A percentile compares a stretch with the other conserved stretches of the same genome.
These are phyloP conservation scores for Scleroderma bovista DNA, from an alignment of 768 basidiomycete species.

Conservation along the genomic window DNA sequence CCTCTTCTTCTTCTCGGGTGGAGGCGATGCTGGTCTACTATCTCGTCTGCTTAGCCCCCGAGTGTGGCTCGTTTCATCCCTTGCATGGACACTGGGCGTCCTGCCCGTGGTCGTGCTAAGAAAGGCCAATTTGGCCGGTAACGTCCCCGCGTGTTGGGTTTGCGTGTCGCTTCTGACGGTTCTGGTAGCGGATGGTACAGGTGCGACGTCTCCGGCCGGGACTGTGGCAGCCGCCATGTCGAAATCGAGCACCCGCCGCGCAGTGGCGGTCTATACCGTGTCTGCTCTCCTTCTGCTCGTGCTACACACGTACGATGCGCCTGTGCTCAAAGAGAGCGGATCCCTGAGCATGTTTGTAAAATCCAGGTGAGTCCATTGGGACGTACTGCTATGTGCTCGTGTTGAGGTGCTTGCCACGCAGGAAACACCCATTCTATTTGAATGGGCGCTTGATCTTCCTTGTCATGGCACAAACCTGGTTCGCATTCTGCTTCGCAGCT, in stretches of 20 bases:
- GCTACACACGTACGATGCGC: slow-evolving; percentile 37
- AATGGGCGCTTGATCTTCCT: slow-evolving; percentile 66
- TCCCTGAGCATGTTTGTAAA: slow-evolving; percentile 56
- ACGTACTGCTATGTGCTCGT: too few relatives aligned
- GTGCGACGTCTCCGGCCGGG: slow-evolving; percentile 48
- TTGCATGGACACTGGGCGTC: slow-evolving; percentile 47
- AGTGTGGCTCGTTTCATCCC: slow-evolving; percentile 36
- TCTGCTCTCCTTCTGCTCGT: slow-evolving; percentile 41
- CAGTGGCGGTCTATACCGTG: slow-evolving; percentile 40
- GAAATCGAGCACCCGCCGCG: slow-evolving; percentile 41
- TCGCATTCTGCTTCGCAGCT: slow-evolving; percentile 44
- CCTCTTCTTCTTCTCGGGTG: slow-evolving; percentile 20
- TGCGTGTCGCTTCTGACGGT: too few relatives aligned
- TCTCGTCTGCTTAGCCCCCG: slow-evolving; percentile 37
- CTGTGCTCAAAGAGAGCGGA: slow-evolving; percentile 29
- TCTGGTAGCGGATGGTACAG: slow-evolving; percentile 35
- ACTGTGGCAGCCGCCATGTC: slow-evolving; percentile 41
- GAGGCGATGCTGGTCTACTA: slow-evolving; percentile 18
- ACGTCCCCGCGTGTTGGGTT: slow-evolving; percentile 15
- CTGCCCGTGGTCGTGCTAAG: slow-evolving; percentile 54
- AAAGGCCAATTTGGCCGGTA: slow-evolving; percentile 59
- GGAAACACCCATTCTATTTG: slow-evolving; percentile 71
- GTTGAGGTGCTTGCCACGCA: slow-evolving; percentile 17
- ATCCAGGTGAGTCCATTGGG: slow-evolving; percentile 45
- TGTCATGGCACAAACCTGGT: slow-evolving; percentile 43